Conservation (phyloP, 2,329 filamentous ascomycete species). For the Proliferodiscus dingleyae region DNA sequence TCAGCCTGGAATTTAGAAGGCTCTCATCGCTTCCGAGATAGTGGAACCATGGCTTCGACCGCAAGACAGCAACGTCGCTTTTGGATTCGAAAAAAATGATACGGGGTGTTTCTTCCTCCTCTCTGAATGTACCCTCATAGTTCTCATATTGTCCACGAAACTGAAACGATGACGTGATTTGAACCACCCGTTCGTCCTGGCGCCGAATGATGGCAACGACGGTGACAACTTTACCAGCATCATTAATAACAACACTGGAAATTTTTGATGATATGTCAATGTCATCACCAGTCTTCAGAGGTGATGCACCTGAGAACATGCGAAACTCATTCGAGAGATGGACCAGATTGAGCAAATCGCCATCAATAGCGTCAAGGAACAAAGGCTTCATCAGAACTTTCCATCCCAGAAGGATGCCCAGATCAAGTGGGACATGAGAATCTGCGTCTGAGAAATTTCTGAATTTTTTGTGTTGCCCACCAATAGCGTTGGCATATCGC, state of each 20-base stretch:
- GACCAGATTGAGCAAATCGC: conserved; percentile 91
- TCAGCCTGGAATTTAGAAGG: no score
- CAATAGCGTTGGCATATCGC: conserved; percentile 97
- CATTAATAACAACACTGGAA: conserved; percentile 97
- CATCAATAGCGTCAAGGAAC: conserved; percentile 93
- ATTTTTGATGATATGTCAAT: conserved; percentile 91
- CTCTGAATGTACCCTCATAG: conserved; percentile 97
- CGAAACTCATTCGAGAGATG: conserved; percentile 97
- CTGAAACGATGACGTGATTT: conserved; percentile 96
- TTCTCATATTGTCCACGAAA: conserved; percentile 92
- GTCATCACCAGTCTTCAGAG: conserved; percentile 90
- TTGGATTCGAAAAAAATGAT: conserved; percentile 81
- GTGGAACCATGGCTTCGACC: conserved; percentile 97
- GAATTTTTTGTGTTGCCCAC: conserved; percentile 95
- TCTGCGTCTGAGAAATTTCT: conserved; percentile 91
- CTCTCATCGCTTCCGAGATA: no score
- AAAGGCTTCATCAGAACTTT: conserved; percentile 99
- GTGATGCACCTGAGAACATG: conserved; percentile 93
- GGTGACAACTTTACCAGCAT: conserved; percentile 98
- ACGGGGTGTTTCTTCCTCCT: conserved; percentile 92
- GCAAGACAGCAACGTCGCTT: conserved; percentile 89
- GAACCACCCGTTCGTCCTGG: conserved; percentile 83
- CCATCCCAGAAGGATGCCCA: conserved; percentile 96
- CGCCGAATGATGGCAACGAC: conserved; percentile 95
- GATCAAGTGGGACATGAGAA: conserved; percentile 98